These are phyloP conservation scores for Pancytospora philotis DNA, from an alignment of 371 early-diverging fungal genomes.

Conservation along the genomic window DNA sequence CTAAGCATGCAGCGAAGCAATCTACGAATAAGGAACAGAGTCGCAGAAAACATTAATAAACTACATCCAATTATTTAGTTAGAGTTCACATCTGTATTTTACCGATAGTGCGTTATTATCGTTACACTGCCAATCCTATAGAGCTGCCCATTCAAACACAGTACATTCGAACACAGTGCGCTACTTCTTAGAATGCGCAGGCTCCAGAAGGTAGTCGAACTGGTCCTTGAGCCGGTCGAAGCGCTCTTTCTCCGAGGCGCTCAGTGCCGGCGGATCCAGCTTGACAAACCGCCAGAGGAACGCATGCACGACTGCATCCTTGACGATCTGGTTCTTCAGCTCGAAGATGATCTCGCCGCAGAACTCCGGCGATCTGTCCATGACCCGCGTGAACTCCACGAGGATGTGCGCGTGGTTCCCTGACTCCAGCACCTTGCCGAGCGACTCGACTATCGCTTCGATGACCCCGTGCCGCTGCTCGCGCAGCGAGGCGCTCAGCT, in stretches of 20 bases:
- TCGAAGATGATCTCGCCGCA: slow-evolving; percentile 18
- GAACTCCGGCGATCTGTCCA: slow-evolving; percentile 29
- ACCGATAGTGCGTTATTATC: too few species aligned
- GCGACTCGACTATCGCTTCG: slow-evolving; percentile 10
- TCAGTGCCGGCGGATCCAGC: slow-evolving; percentile 1
- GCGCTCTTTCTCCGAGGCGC: neutral
- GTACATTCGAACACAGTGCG: too few species aligned
- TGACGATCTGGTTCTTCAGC: slow-evolving; percentile 11
- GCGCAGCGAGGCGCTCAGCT: slow-evolving; percentile 2
- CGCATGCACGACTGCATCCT: slow-evolving; percentile 1
- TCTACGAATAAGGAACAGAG: too few species aligned
- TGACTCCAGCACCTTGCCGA: slow-evolving; percentile 18
- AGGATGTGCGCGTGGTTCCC: slow-evolving; percentile 5
- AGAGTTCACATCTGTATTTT: too few species aligned
- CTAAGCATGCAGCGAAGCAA: too few species aligned
- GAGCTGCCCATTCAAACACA: too few species aligned
- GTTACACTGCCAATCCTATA: too few species aligned
- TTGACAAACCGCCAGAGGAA: slow-evolving; percentile 3
- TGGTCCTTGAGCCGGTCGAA: neutral
- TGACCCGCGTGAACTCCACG: slow-evolving; percentile 29
- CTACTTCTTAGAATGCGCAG: too few species aligned
- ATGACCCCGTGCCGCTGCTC: slow-evolving; percentile 14
- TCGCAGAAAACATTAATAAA: too few species aligned
- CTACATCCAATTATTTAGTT: too few species aligned
- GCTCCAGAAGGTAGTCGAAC: slow-evolving; percentile 14